Evolutionary conservation across 192 early-diverging fungal species (phyloP).

Genomic region (Entomortierella chlamydospora): DNA sequence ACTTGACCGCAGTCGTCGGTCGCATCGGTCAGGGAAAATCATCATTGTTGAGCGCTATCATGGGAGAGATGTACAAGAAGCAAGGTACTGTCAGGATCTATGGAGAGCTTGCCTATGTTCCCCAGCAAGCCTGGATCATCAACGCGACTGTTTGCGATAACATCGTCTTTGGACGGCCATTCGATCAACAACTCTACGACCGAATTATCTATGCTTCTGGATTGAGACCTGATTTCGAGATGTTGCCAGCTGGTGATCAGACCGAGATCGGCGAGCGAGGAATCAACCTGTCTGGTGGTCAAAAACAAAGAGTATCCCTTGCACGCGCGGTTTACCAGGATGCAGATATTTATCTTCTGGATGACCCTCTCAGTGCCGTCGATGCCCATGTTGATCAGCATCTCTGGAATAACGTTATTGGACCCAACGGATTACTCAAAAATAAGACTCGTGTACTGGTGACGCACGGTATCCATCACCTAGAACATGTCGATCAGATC

Average conservation of each 20-base stretch:
- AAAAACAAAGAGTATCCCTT: slow-evolving; percentile 80
- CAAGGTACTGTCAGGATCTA: slow-evolving; percentile 63
- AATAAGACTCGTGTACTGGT: slow-evolving; percentile 85
- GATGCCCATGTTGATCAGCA: slow-evolving; percentile 39
- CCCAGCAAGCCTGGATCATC: slow-evolving; percentile 37
- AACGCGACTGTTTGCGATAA: slow-evolving; percentile 56
- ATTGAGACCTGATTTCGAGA: slow-evolving; percentile 16
- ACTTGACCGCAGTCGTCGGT: slow-evolving; percentile 21
- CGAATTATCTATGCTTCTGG: slow-evolving; percentile 3
- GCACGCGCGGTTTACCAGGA: neutral
- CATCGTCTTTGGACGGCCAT: slow-evolving; percentile 78
- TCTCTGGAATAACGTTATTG: slow-evolving; percentile 60
- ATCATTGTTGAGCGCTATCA: slow-evolving; percentile 72
- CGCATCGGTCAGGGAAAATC: slow-evolving; percentile 75
- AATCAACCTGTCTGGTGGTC: slow-evolving; percentile 76
- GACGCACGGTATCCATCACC: slow-evolving; percentile 79
- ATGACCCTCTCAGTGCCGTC: slow-evolving; percentile 13
- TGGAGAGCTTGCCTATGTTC: slow-evolving; percentile 68
- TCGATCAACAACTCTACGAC: slow-evolving; percentile 69
- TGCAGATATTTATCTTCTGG: neutral
- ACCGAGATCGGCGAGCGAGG: slow-evolving; percentile 60
- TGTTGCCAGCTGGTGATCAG: slow-evolving; percentile 32
- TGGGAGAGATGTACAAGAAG: slow-evolving; percentile 24
- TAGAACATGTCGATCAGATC: slow-evolving; percentile 72
- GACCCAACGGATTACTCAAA: slow-evolving; percentile 80